phyloP scores from a whole-genome alignment of 179 eudicot genomes.

The Patellifolia procumbens region DNA sequence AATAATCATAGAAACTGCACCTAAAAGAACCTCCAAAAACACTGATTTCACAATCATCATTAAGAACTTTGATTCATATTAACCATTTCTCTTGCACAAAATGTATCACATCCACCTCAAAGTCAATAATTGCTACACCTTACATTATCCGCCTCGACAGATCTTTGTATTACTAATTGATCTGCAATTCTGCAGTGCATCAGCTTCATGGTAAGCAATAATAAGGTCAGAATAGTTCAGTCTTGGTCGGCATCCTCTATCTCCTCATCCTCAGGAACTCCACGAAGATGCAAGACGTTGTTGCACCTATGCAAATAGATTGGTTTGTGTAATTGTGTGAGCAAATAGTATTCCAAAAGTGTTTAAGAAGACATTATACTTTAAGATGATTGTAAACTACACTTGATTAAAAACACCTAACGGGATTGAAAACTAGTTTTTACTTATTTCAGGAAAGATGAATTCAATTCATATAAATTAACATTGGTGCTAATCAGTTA shows the following conservation, averaged over 20 bases:
- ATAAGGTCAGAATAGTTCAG: slow-evolving; percentile 17
- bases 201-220: slow-evolving; percentile 8
- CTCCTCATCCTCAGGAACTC: slow-evolving; percentile 91
- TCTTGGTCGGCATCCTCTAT: slow-evolving; percentile 71
- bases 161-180: background rate
- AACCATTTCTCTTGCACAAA: background rate
- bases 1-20: too few species aligned
- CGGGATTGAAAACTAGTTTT: too few species aligned
- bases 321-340: too few species aligned
- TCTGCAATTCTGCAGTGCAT: background rate
- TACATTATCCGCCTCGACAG: background rate
- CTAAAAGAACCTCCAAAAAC: too few species aligned
- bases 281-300: slow-evolving; percentile 82
- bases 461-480: too few species aligned
- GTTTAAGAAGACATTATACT: too few species aligned
- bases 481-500: too few species aligned
- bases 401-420: too few species aligned
- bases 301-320: slow-evolving; percentile 58
- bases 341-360: too few species aligned
- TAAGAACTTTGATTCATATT: background rate
- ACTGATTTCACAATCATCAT: background rate
- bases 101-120: background rate
- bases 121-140: background rate
- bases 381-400: too few species aligned
- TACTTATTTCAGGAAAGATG: too few species aligned